Evolutionary conservation across 1,284 basidiomycete genomes (phyloP).

Genomic region (Irpex rosettiformis): DNA sequence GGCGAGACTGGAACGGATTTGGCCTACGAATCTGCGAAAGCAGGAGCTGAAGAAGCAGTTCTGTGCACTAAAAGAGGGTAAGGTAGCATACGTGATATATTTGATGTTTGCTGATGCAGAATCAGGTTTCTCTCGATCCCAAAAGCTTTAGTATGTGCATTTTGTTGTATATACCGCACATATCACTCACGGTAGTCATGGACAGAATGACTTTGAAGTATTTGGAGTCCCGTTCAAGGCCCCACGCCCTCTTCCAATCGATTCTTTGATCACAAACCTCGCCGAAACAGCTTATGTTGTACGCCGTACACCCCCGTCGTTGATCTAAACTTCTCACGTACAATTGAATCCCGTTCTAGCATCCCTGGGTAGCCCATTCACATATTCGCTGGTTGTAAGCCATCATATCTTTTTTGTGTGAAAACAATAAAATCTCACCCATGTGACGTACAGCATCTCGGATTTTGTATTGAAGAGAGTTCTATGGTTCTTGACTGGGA

Average conservation of each 20-base stretch:
- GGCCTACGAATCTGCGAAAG: constrained; percentile 49
- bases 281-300: constrained; percentile 54
- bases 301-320: constrained; percentile 20
- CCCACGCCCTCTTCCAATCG: constrained; percentile 49
- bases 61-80: constrained; percentile 51
- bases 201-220: constrained; percentile 56
- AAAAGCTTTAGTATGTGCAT: constrained; percentile 44
- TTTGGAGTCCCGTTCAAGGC: constrained; percentile 46
- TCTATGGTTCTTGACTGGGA: constrained; percentile 60
- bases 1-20: constrained; percentile 72
- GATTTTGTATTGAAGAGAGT: constrained; percentile 64
- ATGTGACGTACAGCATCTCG: constrained; percentile 37
- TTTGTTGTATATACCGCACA: neutral
- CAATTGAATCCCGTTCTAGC: constrained; percentile 24
- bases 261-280: constrained; percentile 56
- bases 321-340: neutral
- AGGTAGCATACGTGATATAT: constrained; percentile 2
- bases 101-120: neutral
- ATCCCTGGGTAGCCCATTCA: constrained; percentile 52
- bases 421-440: neutral
- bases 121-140: constrained; percentile 55
- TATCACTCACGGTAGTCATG: neutral
- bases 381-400: constrained; percentile 62
- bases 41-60: constrained; percentile 50
- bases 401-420: neutral